Evolutionary conservation across 31 red algal genomes (phyloP), one percentile per base, ranked within the genome.

Genomic region (Endocladia muricata): DNA sequence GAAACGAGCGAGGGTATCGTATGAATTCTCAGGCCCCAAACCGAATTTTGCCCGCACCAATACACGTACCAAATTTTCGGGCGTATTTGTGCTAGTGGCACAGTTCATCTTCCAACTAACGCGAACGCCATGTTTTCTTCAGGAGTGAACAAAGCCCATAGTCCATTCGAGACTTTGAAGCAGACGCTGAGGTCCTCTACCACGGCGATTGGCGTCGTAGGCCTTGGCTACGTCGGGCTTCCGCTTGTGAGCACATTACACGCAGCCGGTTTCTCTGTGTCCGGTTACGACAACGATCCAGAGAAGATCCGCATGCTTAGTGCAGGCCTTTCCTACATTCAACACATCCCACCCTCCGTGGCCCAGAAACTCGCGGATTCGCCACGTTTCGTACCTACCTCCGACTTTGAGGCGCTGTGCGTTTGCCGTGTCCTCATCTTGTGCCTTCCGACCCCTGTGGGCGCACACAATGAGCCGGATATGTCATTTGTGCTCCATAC

Each of bases 151-250:
- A 41, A 13, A n/a, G n/a, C n/a, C n/a, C n/a, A n/a, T n/a, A n/a
- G n/a, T n/a, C n/a, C n/a, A n/a, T n/a, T n/a, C n/a, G n/a, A n/a
- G n/a, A n/a, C n/a, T n/a, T n/a, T n/a, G 29, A 75, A n/a, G 7
- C 13, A 58, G 2, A 79, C 66, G 34, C 41, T 79, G 6, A 25
- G n/a, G 4, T 23, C 33, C 19, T 80, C 73, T 43, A 65, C 74
- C 1, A 84, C 84, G 0, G 30, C n/a, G 3, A 70, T 96, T 33
- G 93, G 87, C 22, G 70, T 96, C 7, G 68, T 96, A 25, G 93
- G 93, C 29, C 82, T 96, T 47, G 93, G 93, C 34, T 96, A 96
- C 61, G 93, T 96, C 29, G 93, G 93, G 8, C 88, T 96, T 42
- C 93, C 93, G n/a, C 70, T 96, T 4, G 86, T 61, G 23, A 47